These are phyloP conservation scores for Candida germanica DNA, from an alignment of 805 yeast species.

Conservation along the genomic window DNA sequence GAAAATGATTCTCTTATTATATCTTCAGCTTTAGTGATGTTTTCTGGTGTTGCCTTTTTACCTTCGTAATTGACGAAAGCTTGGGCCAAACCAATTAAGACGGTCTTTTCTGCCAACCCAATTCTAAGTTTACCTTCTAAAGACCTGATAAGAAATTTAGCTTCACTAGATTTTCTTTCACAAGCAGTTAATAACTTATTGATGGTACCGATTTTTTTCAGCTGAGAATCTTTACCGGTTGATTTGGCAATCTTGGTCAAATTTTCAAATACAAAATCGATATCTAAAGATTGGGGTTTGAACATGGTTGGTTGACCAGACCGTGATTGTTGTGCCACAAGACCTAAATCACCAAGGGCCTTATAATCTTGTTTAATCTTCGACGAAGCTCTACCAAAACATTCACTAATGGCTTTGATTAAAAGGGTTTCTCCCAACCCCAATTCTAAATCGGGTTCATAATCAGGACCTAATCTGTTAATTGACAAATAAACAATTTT, in stretches of 20 bases:
- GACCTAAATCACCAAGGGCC: slow-evolving; percentile 85
- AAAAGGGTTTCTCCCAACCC: slow-evolving; percentile 91
- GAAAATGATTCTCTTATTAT: slow-evolving; percentile 81
- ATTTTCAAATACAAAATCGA: slow-evolving; percentile 68
- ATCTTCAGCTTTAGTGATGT: slow-evolving; percentile 66
- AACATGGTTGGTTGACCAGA: slow-evolving; percentile 90
- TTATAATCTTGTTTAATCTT: slow-evolving; percentile 74
- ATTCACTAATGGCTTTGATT: slow-evolving; percentile 83
- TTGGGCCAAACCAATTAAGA: slow-evolving; percentile 77
- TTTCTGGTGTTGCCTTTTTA: slow-evolving; percentile 35
- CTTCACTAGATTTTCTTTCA: slow-evolving; percentile 65
- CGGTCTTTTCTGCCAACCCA: slow-evolving; percentile 92
- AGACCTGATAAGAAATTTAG: slow-evolving; percentile 85
- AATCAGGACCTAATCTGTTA: slow-evolving; percentile 91
- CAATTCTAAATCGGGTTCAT: slow-evolving; percentile 82
- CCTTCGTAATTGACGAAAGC: slow-evolving; percentile 67
- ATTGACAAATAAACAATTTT: slow-evolving; percentile 80
- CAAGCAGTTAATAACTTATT: slow-evolving; percentile 84
- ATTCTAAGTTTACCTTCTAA: slow-evolving; percentile 91
- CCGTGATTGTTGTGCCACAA: slow-evolving; percentile 81
- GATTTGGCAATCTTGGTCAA: slow-evolving; percentile 73
- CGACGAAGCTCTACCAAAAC: slow-evolving; percentile 76
- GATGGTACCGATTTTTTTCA: slow-evolving; percentile 71
- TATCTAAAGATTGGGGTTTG: slow-evolving; percentile 78
- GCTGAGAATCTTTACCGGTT: slow-evolving; percentile 80